Percentiles rank a stretch among this genome's conserved stretches.
These are phyloP conservation scores for Lentinula boryana DNA, from an alignment of 768 basidiomycete genomes.

Conservation along the genomic window DNA sequence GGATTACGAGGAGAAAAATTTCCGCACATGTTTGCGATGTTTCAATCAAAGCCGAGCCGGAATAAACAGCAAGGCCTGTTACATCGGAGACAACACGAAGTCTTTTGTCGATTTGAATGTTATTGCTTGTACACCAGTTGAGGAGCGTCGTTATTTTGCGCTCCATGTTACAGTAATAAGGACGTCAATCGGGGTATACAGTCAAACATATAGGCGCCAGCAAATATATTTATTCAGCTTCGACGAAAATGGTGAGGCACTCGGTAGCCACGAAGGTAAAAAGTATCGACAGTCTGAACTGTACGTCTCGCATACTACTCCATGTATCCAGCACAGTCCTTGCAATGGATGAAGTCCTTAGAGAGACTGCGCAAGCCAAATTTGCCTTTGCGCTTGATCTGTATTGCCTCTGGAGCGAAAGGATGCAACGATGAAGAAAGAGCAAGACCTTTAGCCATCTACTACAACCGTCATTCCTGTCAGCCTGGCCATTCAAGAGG, in stretches of 20 bases:
- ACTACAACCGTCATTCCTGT: not conserved
- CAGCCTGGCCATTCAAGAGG: not conserved
- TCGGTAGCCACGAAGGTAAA: too few relatives aligned
- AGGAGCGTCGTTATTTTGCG: slow-evolving; percentile 23
- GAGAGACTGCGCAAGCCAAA: not conserved
- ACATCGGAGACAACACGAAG: slow-evolving; percentile 27
- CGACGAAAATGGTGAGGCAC: too few relatives aligned
- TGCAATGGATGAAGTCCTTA: slow-evolving; percentile 1
- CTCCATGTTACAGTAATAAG: not conserved
- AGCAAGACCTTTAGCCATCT: not conserved
- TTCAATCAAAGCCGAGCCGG: slow-evolving; percentile 21
- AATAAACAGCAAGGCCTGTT: slow-evolving; percentile 30
- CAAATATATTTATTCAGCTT: too few relatives aligned
- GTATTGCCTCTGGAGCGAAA: not conserved
- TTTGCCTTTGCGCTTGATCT: not conserved
- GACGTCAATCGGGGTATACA: too few relatives aligned
- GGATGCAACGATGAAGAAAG: not conserved
- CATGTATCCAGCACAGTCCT: not conserved
- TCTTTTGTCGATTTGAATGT: slow-evolving; percentile 39
- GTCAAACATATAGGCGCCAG: too few relatives aligned
- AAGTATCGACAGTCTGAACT: not conserved
- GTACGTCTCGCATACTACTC: slow-evolving; percentile 3
- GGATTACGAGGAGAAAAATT: not conserved
- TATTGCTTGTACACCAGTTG: slow-evolving; percentile 43
- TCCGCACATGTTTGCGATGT: slow-evolving; percentile 23